Evolutionary conservation across 495 filamentous ascomycete genomes (phyloP), one percentile per base, ranked within the genome.

Genomic region (Aspergillus heteromorphus): DNA sequence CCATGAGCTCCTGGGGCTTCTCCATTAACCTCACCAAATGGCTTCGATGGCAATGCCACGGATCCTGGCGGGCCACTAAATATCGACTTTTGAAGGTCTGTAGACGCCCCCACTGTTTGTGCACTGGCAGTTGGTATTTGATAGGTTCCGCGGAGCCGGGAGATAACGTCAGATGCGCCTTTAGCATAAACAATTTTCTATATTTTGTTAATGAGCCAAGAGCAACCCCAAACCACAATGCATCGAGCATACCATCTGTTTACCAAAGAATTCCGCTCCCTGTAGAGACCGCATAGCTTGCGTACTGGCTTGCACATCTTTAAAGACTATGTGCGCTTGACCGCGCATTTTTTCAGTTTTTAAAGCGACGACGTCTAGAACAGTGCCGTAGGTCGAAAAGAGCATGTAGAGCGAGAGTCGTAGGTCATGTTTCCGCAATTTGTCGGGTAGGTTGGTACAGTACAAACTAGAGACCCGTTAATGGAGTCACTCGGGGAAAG

Each of bases 131-230:
- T 65, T 14, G 89, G 84, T 53, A 83, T 76, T 48, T 82, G 81
- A 68, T 90, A 95, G 21, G 89, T 95, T 40, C 93, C 95, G 59
- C 95, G 91, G 36, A 97, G 79, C 67, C 92, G 95, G 11, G 88
- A 83, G 60, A 97, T 83, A 20, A 85, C 82, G 71, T 95, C 76
- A 4, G 92, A 96, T 58, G 90, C 88, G 42, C 83, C 82, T 61
- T 92, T 95, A 18, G 87, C 91, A 66, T 97, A 98, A 34, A 82
- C 74, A 56, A 98, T 92, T 78, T 83, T 87, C 91, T 96, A 64
- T 3, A 65, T 6, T 34, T 41, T 47, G 52, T 59, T 20, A 59
- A 40, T 31, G 56, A 49, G 31, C 14, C 14, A 43, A 51, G 9
- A 8, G 21, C 13, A 11, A n/a, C n/a, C 14, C 34, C 23, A 41